Percentiles rank a stretch among this genome's conserved stretches.
phyloP scores from a whole-genome alignment of 805 yeast genomes.

The Pichia kluyveri region DNA sequence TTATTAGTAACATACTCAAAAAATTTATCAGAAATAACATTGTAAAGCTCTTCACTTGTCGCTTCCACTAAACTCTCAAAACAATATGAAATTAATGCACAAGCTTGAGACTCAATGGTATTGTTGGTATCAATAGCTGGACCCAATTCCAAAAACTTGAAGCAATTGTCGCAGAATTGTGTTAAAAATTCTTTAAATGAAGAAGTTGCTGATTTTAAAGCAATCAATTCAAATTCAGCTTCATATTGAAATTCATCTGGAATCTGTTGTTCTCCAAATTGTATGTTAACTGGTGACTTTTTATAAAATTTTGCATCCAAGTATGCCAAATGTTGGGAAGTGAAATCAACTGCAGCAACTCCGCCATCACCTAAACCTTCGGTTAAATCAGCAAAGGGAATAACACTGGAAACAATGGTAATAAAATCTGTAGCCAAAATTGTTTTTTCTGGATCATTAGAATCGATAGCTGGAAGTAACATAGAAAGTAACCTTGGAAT shows the following conservation, averaged over 20 bases:
- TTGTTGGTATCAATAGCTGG: constrained; percentile 48
- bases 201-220: constrained; percentile 65
- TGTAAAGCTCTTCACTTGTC: constrained; percentile 47
- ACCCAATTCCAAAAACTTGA: constrained; percentile 57
- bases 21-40: constrained; percentile 35
- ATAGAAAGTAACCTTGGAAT: constrained; percentile 63
- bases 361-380: constrained; percentile 33
- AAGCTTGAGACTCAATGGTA: constrained; percentile 42
- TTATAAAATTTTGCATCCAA: constrained; percentile 36
- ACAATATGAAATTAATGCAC: constrained; percentile 27
- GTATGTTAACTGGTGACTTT: constrained; percentile 18
- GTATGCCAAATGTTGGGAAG: constrained; percentile 52
- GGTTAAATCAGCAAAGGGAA: constrained; percentile 61
- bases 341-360: constrained; percentile 41
- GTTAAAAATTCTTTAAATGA: constrained; percentile 55
- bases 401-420: constrained; percentile 58
- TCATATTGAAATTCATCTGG: constrained; percentile 31
- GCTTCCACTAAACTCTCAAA: constrained; percentile 48
- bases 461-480: constrained; percentile 74
- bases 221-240: constrained; percentile 37
- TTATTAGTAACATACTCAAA: constrained; percentile 53
- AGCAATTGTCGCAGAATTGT: constrained; percentile 48
- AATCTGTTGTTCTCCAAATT: constrained; percentile 15
- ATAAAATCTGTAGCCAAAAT: constrained; percentile 59
- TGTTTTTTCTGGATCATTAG: constrained; percentile 75